Conservation (phyloP, 208 protist genomes). For the Crithidia acanthocephali region DNA sequence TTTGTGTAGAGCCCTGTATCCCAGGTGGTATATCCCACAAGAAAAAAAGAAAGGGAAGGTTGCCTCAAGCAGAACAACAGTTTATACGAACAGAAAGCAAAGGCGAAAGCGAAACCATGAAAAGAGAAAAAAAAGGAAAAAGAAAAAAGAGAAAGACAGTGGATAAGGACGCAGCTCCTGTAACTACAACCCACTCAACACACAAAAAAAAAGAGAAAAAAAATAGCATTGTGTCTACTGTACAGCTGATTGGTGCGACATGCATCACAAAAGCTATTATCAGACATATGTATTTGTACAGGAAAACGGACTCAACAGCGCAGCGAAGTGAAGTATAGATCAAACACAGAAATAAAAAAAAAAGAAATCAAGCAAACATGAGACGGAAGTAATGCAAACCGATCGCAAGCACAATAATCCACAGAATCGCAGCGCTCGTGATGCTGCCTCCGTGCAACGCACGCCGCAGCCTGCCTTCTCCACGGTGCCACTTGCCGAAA, state of each 20-base stretch:
- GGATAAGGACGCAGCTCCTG: too few relatives aligned
- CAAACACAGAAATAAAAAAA: too few relatives aligned
- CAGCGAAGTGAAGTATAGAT: too few relatives aligned
- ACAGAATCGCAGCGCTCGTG: constrained; percentile 39
- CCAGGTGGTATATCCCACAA: too few relatives aligned
- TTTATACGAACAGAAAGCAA: too few relatives aligned
- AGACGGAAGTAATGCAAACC: constrained; percentile 96
- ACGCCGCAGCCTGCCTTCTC: constrained; percentile 40
- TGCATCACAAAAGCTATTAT: neutral
- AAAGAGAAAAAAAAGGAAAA: constrained; percentile 3
- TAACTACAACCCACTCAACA: neutral
- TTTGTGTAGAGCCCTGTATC: too few relatives aligned
- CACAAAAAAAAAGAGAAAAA: constrained; percentile 1
- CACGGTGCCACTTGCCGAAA: constrained; percentile 78
- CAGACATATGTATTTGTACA: too few relatives aligned
- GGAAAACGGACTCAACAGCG: neutral
- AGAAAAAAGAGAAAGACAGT: constrained; percentile 9
- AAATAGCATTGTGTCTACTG: too few relatives aligned
- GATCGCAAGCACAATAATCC: constrained; percentile 36
- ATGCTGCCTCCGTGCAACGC: constrained; percentile 58
- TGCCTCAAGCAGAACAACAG: too few relatives aligned
- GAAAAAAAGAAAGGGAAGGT: too few relatives aligned
- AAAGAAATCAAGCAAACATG: constrained; percentile 42
- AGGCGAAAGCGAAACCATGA: too few relatives aligned
- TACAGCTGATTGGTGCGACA: too few relatives aligned